Percentiles rank a stretch among this genome's conserved stretches.
Conservation (phyloP, 768 basidiomycete species). For the Trametes sanguinea region DNA sequence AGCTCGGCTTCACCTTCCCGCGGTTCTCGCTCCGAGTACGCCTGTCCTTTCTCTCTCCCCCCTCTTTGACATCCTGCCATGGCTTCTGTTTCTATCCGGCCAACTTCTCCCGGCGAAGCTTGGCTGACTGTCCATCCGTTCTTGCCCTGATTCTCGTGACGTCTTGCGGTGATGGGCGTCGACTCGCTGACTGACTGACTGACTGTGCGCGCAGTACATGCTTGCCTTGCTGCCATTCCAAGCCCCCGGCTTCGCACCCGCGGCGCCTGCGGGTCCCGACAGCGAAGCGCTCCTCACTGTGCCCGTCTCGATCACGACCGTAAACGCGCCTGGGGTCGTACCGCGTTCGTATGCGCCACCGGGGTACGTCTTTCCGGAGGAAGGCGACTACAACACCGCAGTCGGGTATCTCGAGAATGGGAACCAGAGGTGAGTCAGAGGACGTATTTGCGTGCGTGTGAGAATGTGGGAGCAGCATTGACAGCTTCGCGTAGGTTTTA, state of each 20-base stretch:
- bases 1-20: slow-evolving; percentile 46
- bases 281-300: slow-evolving; percentile 41
- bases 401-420: slow-evolving; percentile 57
- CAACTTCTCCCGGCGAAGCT: background rate
- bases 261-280: slow-evolving; percentile 15
- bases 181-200: background rate
- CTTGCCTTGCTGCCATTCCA: slow-evolving; percentile 46
- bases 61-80: background rate
- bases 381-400: slow-evolving; percentile 51
- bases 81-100: background rate
- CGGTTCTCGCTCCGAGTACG: slow-evolving; percentile 51
- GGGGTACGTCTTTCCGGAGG: slow-evolving; percentile 46
- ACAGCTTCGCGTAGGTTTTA: slow-evolving; percentile 22
- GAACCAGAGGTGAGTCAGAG: slow-evolving; percentile 47
- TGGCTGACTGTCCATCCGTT: background rate
- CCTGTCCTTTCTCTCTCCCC: background rate
- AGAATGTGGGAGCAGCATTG: background rate
- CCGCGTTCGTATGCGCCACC: slow-evolving; percentile 54
- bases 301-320: slow-evolving; percentile 42
- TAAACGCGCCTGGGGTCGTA: slow-evolving; percentile 41
- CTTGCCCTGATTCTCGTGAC: background rate
- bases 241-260: slow-evolving; percentile 44
- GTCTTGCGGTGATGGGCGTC: background rate
- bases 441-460: background rate
- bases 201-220: slow-evolving; percentile 41